Conservation (phyloP, 495 filamentous ascomycete species). For the Chaetomium tenue region DNA sequence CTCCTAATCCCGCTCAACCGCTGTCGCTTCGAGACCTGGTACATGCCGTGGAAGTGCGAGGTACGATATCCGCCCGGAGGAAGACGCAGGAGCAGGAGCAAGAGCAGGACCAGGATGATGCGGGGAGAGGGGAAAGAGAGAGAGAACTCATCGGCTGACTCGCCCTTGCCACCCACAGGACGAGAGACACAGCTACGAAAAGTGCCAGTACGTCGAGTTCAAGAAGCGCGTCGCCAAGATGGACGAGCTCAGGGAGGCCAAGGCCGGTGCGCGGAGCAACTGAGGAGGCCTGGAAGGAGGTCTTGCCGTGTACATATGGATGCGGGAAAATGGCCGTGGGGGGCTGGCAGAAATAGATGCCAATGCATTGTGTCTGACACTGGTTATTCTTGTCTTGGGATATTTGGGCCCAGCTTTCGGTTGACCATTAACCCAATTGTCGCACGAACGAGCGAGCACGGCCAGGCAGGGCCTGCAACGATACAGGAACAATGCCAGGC, state of each 20-base stretch:
- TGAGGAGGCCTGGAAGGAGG: constrained; percentile 39
- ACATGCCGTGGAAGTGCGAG: constrained; percentile 96
- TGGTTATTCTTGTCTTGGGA: neutral
- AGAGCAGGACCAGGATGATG: neutral
- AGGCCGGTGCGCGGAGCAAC: constrained; percentile 86
- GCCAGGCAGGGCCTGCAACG: neutral
- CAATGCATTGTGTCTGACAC: constrained; percentile 14
- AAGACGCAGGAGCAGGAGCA: neutral
- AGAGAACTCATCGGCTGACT: constrained; percentile 2
- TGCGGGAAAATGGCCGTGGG: neutral
- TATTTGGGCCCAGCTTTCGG: neutral
- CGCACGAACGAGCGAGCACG: too few species aligned
- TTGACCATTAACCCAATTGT: neutral
- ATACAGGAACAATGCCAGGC: too few species aligned
- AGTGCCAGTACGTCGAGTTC: constrained; percentile 98
- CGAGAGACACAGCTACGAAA: constrained; percentile 96
- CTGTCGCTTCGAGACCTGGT: constrained; percentile 88
- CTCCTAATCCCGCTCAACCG: constrained; percentile 93
- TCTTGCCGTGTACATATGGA: constrained; percentile 17
- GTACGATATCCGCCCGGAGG: constrained; percentile 53
- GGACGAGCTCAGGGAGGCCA: constrained; percentile 87
- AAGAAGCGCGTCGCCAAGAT: constrained; percentile 98
- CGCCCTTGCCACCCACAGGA: constrained; percentile 50
- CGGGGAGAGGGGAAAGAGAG: neutral
- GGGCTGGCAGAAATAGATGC: constrained; percentile 9